Evolutionary conservation across 176 grass and related monocot species (phyloP), one percentile per base, ranked within the genome.

Genomic region (Rhynchospora tenuis): DNA sequence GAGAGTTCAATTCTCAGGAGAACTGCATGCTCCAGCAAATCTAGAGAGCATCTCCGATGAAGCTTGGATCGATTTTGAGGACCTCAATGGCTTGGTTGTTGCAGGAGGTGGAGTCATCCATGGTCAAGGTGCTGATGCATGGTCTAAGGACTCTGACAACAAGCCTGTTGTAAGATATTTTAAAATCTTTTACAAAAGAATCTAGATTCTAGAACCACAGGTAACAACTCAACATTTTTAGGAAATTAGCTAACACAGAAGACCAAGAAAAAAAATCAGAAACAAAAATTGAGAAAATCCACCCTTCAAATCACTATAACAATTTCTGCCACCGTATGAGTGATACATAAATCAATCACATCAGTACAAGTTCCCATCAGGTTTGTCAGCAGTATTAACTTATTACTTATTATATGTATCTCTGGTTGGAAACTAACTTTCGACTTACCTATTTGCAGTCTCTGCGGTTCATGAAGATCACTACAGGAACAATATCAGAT

Each of bases 11-110:
- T 80, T 88, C 19, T 6, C n/a, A 0, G 87, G 87, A 56, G 69
- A 54, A n/a, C 14, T 88, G 5, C 69, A 80, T 19, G 87, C 87
- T 77, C 50, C 83, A 3, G 5, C 17, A 0, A 64, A 24, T 28
- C 23, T 12, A 28, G 61, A 56, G 27, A 28, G 46, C 82, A 66
- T 81, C 75, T 2, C 19, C 13, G 29, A 58, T 17, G 56, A 69
- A 4, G 51, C 17, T 33, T 89, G 87, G 87, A 82, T 89, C 27
- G 66, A 85, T 70, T 89, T 85, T 65, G 27, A 69, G 15, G 17
- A 57, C 20, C 57, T 89, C 15, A 2, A 86, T 17, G 78, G 55
- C 27, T 57, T 89, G 26, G 62, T 64, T 16, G 78, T 85, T 80
- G 42, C 62, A 19, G 87, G 82, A 44, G 87, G 42, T 5, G 83